A percentile compares a stretch with the other conserved stretches of the same genome.
These are phyloP conservation scores for Iberis pinnata DNA, from an alignment of 345 rosid species.

Conservation along the genomic window DNA sequence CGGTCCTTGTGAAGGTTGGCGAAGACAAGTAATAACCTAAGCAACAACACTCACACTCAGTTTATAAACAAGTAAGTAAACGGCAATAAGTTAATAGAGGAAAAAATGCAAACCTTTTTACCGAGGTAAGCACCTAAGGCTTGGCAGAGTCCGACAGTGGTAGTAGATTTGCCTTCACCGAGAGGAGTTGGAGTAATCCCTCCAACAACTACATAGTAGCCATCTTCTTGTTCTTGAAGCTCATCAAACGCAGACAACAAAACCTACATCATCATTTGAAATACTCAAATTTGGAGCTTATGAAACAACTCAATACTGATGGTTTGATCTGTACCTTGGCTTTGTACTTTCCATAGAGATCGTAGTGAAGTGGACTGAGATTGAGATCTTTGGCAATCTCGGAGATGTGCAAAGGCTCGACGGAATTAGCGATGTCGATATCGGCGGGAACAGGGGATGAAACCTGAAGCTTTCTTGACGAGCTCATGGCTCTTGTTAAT, in stretches of 20 bases:
- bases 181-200: conserved; percentile 99
- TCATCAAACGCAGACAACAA: conserved; percentile 72
- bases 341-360: conserved; percentile 89
- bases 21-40: conserved; percentile 90
- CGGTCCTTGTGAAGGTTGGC: conserved; percentile 99
- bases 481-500: conserved; percentile 48
- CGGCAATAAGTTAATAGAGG: not conserved
- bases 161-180: conserved; percentile 96
- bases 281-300: no score
- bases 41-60: not conserved
- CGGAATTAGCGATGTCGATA: conserved; percentile 85
- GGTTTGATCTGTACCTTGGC: conserved; percentile 57
- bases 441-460: conserved; percentile 91
- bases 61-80: not conserved
- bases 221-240: conserved; percentile 62
- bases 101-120: conserved; percentile 54
- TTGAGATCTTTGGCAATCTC: conserved; percentile 75
- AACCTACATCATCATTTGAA: no score
- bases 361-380: conserved; percentile 63
- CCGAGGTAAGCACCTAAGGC: conserved; percentile 90
- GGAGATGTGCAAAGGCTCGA: conserved; percentile 74
- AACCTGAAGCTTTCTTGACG: conserved; percentile 66
- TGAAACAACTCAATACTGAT: no score
- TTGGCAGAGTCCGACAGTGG: conserved; percentile 94
- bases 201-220: conserved; percentile 91